Evolutionary conservation across 345 rosid species (phyloP), one percentile per base, ranked within the genome.

Genomic region (Sisymbrium altissimum): DNA sequence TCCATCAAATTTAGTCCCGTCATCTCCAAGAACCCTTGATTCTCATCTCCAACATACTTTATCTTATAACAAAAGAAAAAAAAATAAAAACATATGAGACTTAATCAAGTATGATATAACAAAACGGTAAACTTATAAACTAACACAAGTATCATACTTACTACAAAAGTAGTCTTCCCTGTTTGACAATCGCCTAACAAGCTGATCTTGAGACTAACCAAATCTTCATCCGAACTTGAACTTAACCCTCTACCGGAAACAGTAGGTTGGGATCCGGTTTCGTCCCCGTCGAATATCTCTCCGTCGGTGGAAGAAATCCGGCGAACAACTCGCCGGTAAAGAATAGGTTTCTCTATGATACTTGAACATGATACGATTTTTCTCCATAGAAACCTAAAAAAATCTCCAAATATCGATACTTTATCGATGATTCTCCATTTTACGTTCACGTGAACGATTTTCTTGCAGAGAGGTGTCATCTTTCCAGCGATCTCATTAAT

Each of bases 81-180:
- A 30, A 10, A 39, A 30, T 5, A 38, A 38, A 45, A 66, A 2
- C 4, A 41, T 29, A 12, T 36, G 1, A 76, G 54, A 63, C 60
- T 19, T 38, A 12, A 25, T 33, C 25, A 49, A 35, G 9, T 40
- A 56, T 23, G 3, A 10, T 5, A 29, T 35, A 8, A 19, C 36
- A 59, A 68, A 48, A 40, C 11, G 0, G 35, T 23, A 19, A 50
- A 19, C 10, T 1, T 17, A 53, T 5, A 3, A 9, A 25, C 6
- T 36, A 63, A 63, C n/a, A 62, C 14, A 8, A 2, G 30, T 30
- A 18, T 30, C 40, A 66, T 48, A 64, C 85, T 75, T 60, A 95
- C 99, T 83, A 90, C 81, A 75, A 95, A 95, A 83, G 87, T 88
- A 12, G 99, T 92, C 60, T 95, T 95, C 64, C 99, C 99, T 78